Conservation (phyloP, 73 alveolate genomes). For the Tetrahymena thermophila region DNA sequence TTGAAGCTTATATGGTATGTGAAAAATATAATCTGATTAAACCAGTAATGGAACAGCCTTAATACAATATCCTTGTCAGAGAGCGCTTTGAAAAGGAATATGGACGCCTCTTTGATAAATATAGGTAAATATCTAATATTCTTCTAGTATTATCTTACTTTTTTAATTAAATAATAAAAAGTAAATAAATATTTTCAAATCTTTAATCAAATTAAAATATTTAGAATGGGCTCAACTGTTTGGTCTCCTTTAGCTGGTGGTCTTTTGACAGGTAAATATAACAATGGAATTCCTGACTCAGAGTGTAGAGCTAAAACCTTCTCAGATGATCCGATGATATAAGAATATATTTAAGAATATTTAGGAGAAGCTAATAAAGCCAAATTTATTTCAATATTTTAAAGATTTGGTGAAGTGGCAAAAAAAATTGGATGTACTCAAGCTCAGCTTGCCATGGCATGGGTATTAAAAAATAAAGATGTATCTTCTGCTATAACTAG, state of each 20-base stretch:
- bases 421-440: slow-evolving; percentile 52
- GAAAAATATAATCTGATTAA: slow-evolving; percentile 53
- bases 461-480: slow-evolving; percentile 78
- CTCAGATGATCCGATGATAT: neutral
- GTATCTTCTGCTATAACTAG: slow-evolving; percentile 80
- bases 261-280: slow-evolving; percentile 90
- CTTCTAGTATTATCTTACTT: slow-evolving; percentile 60
- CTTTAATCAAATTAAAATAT: neutral
- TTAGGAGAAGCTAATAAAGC: slow-evolving; percentile 11
- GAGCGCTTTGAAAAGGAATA: slow-evolving; percentile 83
- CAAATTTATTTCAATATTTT: neutral
- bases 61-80: slow-evolving; percentile 79
- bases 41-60: slow-evolving; percentile 91
- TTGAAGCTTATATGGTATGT: slow-evolving; percentile 69
- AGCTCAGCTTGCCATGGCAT: slow-evolving; percentile 85
- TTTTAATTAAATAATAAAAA: slow-evolving; percentile 6
- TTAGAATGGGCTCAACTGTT: slow-evolving; percentile 78
- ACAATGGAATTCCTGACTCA: slow-evolving; percentile 76
- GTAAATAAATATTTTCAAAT: no score
- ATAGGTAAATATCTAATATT: slow-evolving; percentile 60
- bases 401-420: slow-evolving; percentile 54
- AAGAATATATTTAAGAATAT: neutral
- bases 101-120: slow-evolving; percentile 51
- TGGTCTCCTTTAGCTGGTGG: slow-evolving; percentile 91
- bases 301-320: slow-evolving; percentile 42